Conservation (phyloP, 371 early-diverging fungal genomes). For the Haplosporangium sp. region DNA sequence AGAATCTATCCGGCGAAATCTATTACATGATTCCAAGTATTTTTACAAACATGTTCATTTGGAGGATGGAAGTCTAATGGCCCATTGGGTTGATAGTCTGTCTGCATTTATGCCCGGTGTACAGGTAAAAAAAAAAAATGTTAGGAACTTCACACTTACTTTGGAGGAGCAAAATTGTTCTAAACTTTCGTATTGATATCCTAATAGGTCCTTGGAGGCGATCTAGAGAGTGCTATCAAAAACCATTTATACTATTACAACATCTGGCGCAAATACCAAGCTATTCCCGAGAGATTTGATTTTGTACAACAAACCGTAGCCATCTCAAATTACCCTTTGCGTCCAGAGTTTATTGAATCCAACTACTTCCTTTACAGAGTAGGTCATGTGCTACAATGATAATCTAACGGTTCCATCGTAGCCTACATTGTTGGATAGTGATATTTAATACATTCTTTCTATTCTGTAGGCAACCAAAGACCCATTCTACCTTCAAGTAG, state of each 20-base stretch:
- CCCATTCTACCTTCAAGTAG: conserved; percentile 91
- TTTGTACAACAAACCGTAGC: conserved; percentile 69
- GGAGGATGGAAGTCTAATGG: conserved; percentile 71
- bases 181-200: neutral
- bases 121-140: conserved; percentile 63
- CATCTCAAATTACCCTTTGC: conserved; percentile 83
- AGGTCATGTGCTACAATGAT: conserved; percentile 9
- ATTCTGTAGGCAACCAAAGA: conserved; percentile 83
- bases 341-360: conserved; percentile 96
- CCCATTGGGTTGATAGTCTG: conserved; percentile 91
- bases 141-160: neutral
- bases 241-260: conserved; percentile 86
- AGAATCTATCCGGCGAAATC: conserved; percentile 69
- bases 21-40: conserved; percentile 79
- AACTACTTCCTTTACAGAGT: conserved; percentile 91
- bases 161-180: neutral
- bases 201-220: conserved; percentile 80
- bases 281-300: conserved; percentile 91
- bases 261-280: conserved; percentile 87
- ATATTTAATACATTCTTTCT: conserved; percentile 1
- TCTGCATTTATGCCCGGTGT: conserved; percentile 95
- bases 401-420: neutral
- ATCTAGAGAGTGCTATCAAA: conserved; percentile 84
- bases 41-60: conserved; percentile 91
- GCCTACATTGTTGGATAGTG: neutral